Evolutionary conservation across 2,329 filamentous ascomycete genomes (phyloP), one percentile per base, ranked within the genome.

Genomic region (Tolypocladium ophioglossoides): DNA sequence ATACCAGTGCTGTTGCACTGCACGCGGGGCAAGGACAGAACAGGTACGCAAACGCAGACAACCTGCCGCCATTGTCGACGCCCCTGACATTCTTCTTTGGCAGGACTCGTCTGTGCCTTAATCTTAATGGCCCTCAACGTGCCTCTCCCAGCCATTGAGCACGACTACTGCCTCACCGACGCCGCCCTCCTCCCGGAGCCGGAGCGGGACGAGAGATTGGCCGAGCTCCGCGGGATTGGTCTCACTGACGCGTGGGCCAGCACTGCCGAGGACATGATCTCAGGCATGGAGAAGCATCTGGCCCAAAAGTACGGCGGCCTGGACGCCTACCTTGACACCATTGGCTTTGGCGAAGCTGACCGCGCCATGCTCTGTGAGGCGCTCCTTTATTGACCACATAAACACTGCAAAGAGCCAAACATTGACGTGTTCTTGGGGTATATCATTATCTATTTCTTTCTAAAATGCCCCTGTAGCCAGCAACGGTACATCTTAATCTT

Each of bases 401-500:
- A 16, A 32, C 3, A 37, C 34, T 55, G 32, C 24, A 4, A 51
- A 34, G 18, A 10, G n/a, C 7, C 3, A 18, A 38, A 4, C 7
- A 4, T 48, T 7, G 27, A 20, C 44, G 44, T 6, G 22, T 20
- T 40, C 39, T 46, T n/a, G 14, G 14, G 22, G 32, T 49, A 39
- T 59, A 53, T 57, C 57, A 32, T 62, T 60, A 50, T 71, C 66
- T 75, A 78, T 73, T 76, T 78, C 73, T 91, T 92, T 64, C 78
- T 82, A 69, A 94, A 95, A 4, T 84, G 82, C 34, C 87, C 89
- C 70, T 95, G 89, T 68, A 95, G 82, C 91, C 94, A 99, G 75
- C 92, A 97, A 57, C 94, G 84, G 71, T 97, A 97, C 94, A 99
- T 99, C 74, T 97, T 99, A 50, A 96, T 76, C 72, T 91, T 87